phyloP scores from a whole-genome alignment of 495 filamentous ascomycete genomes.

The Aspergillus olivimuriae region DNA sequence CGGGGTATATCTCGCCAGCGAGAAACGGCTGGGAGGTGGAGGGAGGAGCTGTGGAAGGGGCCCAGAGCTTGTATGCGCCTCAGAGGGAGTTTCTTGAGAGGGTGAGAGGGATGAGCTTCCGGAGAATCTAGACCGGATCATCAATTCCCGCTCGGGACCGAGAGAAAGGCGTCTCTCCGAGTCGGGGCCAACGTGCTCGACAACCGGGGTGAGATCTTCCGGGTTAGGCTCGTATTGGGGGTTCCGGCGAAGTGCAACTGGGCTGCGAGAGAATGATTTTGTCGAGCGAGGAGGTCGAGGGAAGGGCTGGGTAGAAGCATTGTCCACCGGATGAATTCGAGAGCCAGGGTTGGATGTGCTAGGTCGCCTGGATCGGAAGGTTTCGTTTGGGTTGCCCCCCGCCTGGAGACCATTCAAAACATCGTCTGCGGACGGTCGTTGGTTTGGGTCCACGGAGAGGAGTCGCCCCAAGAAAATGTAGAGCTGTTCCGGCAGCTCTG shows the following conservation, averaged over 20 bases:
- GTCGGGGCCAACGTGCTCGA: slow-evolving; percentile 9
- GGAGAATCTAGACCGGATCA: slow-evolving; percentile 30
- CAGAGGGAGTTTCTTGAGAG: slow-evolving; percentile 10
- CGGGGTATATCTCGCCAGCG: slow-evolving; percentile 18
- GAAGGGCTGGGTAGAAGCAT: slow-evolving; percentile 20
- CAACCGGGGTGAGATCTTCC: slow-evolving; percentile 14
- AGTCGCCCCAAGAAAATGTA: slow-evolving; percentile 79
- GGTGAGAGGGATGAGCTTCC: slow-evolving; percentile 22
- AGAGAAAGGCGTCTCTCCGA: slow-evolving; percentile 17
- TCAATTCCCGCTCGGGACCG: slow-evolving; percentile 30
- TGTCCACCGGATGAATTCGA: slow-evolving; percentile 54
- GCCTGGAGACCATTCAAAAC: slow-evolving; percentile 76
- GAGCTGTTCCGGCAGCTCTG: slow-evolving; percentile 79
- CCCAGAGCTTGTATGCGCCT: slow-evolving; percentile 22
- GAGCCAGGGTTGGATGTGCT: slow-evolving; percentile 42
- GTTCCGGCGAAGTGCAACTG: slow-evolving; percentile 22
- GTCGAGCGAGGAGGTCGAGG: slow-evolving; percentile 24
- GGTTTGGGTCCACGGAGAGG: slow-evolving; percentile 67
- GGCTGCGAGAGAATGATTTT: slow-evolving; percentile 21
- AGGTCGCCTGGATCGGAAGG: slow-evolving; percentile 39
- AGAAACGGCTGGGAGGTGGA: slow-evolving; percentile 34
- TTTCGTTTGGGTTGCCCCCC: slow-evolving; percentile 56
- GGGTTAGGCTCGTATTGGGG: slow-evolving; percentile 26
- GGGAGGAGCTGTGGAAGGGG: slow-evolving; percentile 54
- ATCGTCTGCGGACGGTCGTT: slow-evolving; percentile 79